Conservation (phyloP, 768 basidiomycete species). For the Lentinula sp. region DNA sequence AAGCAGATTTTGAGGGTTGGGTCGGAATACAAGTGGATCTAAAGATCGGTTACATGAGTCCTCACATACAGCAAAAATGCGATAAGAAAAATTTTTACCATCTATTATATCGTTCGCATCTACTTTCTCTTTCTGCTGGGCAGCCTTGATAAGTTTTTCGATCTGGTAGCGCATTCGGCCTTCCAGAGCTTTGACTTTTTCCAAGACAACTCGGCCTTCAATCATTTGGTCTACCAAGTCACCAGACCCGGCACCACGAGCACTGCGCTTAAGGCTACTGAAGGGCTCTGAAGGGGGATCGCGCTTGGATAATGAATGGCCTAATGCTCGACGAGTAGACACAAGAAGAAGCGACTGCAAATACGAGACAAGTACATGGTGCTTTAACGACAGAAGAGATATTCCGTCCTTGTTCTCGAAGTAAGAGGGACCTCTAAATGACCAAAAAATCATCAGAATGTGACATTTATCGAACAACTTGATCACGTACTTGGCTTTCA, state of each 20-base stretch:
- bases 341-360: constrained; percentile 78
- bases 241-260: constrained; percentile 55
- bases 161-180: constrained; percentile 91
- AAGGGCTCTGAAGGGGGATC: constrained; percentile 47
- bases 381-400: constrained; percentile 85
- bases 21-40: constrained; percentile 92
- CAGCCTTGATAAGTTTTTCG: constrained; percentile 81
- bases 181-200: constrained; percentile 84
- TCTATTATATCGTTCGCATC: constrained; percentile 33
- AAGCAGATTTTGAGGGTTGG: constrained; percentile 76
- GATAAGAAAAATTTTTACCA: constrained; percentile 37
- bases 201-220: constrained; percentile 75
- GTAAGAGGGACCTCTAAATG: constrained; percentile 9
- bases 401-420: constrained; percentile 71
- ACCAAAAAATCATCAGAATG: not conserved
- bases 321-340: constrained; percentile 61
- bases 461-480: not conserved
- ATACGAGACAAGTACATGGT: constrained; percentile 78
- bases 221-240: constrained; percentile 79
- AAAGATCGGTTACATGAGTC: not conserved
- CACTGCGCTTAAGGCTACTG: constrained; percentile 38
- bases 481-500: constrained; percentile 1
- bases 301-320: constrained; percentile 52
- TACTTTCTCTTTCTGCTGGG: constrained; percentile 50
- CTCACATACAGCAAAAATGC: not conserved